These are phyloP conservation scores for Cardamine resedifolia DNA, from an alignment of 345 rosid genomes.

Conservation along the genomic window DNA sequence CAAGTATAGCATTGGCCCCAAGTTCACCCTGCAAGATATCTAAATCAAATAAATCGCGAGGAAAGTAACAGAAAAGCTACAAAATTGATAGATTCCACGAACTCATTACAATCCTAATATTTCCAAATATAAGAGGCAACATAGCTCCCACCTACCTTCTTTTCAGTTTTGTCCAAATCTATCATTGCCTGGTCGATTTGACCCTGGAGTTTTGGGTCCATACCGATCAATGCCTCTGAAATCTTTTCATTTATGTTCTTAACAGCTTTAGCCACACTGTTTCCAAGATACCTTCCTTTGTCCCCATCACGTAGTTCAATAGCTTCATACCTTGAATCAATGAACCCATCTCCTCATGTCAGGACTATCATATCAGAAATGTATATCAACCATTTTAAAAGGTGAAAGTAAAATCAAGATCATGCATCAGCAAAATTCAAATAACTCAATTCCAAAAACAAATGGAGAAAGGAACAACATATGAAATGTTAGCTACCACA, in stretches of 20 bases:
- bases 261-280: constrained; percentile 87
- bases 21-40: constrained; percentile 64
- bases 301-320: constrained; percentile 92
- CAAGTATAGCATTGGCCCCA: constrained; percentile 90
- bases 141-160: constrained; percentile 57
- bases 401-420: constrained; percentile 1
- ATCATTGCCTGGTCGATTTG: constrained; percentile 98
- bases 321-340: constrained; percentile 76
- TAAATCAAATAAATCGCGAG: background rate
- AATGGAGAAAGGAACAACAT: background rate
- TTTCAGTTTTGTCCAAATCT: constrained; percentile 94
- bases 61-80: background rate
- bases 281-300: constrained; percentile 87
- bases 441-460: background rate
- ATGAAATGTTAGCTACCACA: background rate
- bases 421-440: constrained; percentile 18
- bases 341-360: constrained; percentile 14
- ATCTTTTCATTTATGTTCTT: constrained; percentile 86
- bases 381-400: background rate
- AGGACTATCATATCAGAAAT: background rate
- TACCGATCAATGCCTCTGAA: constrained; percentile 82
- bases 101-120: background rate
- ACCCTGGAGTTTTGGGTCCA: constrained; percentile 90
- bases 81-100: background rate
- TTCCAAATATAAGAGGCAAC: background rate